Evolutionary conservation across 2,329 filamentous ascomycete genomes (phyloP).

Genomic region (Aspergillus floridensis): DNA sequence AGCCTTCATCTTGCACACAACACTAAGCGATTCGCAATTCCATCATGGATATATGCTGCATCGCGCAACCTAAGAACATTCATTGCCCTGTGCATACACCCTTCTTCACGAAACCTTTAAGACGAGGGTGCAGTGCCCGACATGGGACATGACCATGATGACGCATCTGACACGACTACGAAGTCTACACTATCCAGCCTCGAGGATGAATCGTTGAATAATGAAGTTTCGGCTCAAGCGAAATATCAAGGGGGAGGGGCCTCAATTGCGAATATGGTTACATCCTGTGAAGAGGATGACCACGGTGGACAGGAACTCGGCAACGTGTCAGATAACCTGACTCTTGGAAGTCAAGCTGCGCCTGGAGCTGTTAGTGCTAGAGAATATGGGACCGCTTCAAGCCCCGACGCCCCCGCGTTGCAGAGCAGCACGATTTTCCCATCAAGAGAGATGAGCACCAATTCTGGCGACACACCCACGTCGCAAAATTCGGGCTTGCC

Average conservation of each 20-base stretch:
- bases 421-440: neutral
- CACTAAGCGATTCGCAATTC: neutral
- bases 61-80: slow-evolving; percentile 5
- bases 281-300: slow-evolving; percentile 1
- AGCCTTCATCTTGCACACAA: neutral
- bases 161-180: slow-evolving; percentile 22
- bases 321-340: neutral
- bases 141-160: slow-evolving; percentile 31
- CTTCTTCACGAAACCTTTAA: slow-evolving; percentile 1
- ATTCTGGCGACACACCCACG: neutral
- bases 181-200: slow-evolving; percentile 17
- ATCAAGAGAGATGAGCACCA: neutral
- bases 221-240: slow-evolving; percentile 11
- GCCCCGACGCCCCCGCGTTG: neutral
- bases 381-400: neutral
- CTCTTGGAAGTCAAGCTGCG: neutral
- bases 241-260: slow-evolving; percentile 7
- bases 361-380: neutral
- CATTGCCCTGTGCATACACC: slow-evolving; percentile 10
- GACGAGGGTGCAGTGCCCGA: slow-evolving; percentile 18
- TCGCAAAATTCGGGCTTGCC: slow-evolving; percentile 4
- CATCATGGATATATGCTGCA: slow-evolving; percentile 13
- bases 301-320: neutral
- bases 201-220: slow-evolving; percentile 13
- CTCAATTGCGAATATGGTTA: slow-evolving; percentile 14